These are phyloP conservation scores for Colletotrichum filicis DNA, from an alignment of 2,329 filamentous ascomycete genomes.

Conservation along the genomic window DNA sequence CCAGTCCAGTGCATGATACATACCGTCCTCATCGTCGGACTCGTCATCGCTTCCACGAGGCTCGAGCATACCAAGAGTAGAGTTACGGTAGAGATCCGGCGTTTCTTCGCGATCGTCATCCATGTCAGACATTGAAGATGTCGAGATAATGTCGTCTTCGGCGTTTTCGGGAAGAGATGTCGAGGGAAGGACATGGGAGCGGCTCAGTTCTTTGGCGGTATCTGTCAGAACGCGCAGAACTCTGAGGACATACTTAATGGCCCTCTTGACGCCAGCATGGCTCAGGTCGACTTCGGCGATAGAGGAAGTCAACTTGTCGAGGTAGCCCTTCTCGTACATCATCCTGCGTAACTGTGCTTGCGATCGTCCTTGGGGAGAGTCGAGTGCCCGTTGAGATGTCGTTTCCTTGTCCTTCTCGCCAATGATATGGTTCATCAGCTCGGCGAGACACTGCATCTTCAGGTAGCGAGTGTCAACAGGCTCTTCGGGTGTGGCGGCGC, in stretches of 20 bases:
- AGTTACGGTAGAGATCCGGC: constrained; percentile 96
- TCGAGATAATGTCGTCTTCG: constrained; percentile 88
- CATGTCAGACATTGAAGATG: constrained; percentile 88
- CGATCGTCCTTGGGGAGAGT: constrained; percentile 61
- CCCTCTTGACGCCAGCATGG: constrained; percentile 91
- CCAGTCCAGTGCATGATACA: constrained; percentile 20
- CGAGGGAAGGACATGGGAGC: constrained; percentile 78
- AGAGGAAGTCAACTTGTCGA: constrained; percentile 87
- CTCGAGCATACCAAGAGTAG: constrained; percentile 93
- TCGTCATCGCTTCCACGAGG: constrained; percentile 84
- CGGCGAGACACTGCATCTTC: constrained; percentile 85
- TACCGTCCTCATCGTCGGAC: constrained; percentile 78
- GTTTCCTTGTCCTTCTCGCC: constrained; percentile 78
- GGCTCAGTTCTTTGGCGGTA: constrained; percentile 87
- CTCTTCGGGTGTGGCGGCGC: constrained; percentile 83
- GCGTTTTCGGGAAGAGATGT: constrained; percentile 73
- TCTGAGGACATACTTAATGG: constrained; percentile 94
- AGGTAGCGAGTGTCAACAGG: constrained; percentile 87
- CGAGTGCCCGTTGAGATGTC: constrained; percentile 43
- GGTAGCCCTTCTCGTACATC: constrained; percentile 99
- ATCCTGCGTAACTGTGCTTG: constrained; percentile 88
- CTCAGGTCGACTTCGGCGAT: constrained; percentile 97
- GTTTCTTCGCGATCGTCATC: constrained; percentile 93
- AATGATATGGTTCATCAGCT: constrained; percentile 93
- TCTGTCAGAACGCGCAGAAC: constrained; percentile 89